These are phyloP conservation scores for Apiospora phragmitis DNA, from an alignment of 2,329 filamentous ascomycete genomes.

Conservation along the genomic window DNA sequence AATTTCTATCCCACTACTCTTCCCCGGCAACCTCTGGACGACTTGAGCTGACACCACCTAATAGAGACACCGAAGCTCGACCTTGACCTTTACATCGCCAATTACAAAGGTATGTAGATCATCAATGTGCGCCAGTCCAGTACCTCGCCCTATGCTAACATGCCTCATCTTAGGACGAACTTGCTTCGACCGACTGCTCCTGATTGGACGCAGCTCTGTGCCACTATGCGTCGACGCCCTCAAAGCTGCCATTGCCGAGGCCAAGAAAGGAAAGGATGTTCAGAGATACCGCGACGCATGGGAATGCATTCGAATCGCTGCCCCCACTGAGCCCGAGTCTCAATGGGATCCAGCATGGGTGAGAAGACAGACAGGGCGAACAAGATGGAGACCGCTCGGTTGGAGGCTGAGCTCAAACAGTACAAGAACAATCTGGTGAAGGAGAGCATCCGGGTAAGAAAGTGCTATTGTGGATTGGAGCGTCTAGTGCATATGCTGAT, in stretches of 20 bases:
- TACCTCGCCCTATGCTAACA: slow-evolving; percentile 14
- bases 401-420: slow-evolving; percentile 82
- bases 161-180: slow-evolving; percentile 64
- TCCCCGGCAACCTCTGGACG: not conserved
- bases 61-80: slow-evolving; percentile 84
- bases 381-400: slow-evolving; percentile 67
- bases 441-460: slow-evolving; percentile 83
- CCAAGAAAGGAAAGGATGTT: slow-evolving; percentile 75
- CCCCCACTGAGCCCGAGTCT: slow-evolving; percentile 69
- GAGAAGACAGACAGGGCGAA: slow-evolving; percentile 66
- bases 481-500: not conserved
- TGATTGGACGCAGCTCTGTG: slow-evolving; percentile 78
- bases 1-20: not conserved
- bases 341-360: slow-evolving; percentile 72
- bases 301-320: slow-evolving; percentile 61
- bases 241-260: slow-evolving; percentile 72
- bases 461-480: not conserved
- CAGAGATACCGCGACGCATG: slow-evolving; percentile 69
- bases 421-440: slow-evolving; percentile 98
- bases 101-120: slow-evolving; percentile 70
- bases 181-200: slow-evolving; percentile 74
- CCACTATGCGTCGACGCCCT: slow-evolving; percentile 78
- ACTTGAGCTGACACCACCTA: not conserved
- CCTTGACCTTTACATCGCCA: slow-evolving; percentile 84
- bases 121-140: not conserved